Base-by-base conservation (phyloP, 768 basidiomycete genomes). In the Paxillus involutus region DNA sequence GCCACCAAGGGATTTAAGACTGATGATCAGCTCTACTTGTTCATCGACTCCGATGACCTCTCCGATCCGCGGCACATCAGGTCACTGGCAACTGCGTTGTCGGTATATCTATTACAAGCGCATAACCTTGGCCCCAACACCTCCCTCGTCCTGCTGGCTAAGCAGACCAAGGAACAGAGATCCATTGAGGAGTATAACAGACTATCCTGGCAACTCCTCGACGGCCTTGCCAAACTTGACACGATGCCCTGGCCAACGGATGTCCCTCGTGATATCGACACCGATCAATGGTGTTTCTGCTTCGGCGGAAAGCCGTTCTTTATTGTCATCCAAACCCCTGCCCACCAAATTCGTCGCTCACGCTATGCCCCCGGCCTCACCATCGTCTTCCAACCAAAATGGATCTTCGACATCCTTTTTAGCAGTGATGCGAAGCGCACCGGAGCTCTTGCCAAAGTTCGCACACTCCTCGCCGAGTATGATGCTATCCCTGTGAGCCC, bases 341-440 rank as follows among this genome's bases (percentile, higher is more conserved):
- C 58, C 1, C 62, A 63, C 47, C 62, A 60, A 48, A 59, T 60
- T 14, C 59, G 62, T 19, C 62, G 59, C 17, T 51, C 62, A 9
- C 62, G 62, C 33, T 55, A 54, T n/a, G 50, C 62, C 19, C 53
- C 56, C 6, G 47, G 62, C 8, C 43, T 63, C 41, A 63, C 62
- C 33, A 55, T 63, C n/a, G 62, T 63, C 9, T 60, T 63, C 52
- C 62, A 63, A 29, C 62, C 62, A 13, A 63, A 63, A 35, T 63
- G 62, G 62, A 63, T 60, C 40, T 63, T 63, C 17, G 58, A 63
- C 45, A 60, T 63, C 17, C 47, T 60, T n/a, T 63, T 63, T 39
- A 63, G 53, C 47, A 55, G 24, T 11, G 55, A 57, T 10, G 62
- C 62, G 13, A 63, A 63, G 49, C 54, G 62, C 9, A 43, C 52